Evolutionary conservation across 495 filamentous ascomycete species (phyloP).

Genomic region (Achaetomiella virescens): DNA sequence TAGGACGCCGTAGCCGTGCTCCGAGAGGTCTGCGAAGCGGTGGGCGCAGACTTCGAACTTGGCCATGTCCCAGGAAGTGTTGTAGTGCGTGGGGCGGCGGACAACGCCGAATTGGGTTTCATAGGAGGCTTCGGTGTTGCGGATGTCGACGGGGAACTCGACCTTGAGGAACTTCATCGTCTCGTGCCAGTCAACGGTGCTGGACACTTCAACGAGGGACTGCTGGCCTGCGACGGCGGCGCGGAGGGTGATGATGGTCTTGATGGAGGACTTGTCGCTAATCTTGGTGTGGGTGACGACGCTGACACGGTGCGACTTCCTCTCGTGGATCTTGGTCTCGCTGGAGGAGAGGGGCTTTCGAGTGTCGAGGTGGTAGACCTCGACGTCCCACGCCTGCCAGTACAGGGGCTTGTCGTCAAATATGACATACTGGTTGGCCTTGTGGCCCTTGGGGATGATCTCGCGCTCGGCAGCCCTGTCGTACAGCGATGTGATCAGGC

Average conservation of each 20-base stretch:
- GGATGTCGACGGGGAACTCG: conserved; percentile 90
- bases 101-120: conserved; percentile 92
- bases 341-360: conserved; percentile 64
- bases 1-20: conserved; percentile 88
- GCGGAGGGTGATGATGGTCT: conserved; percentile 75
- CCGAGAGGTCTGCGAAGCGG: conserved; percentile 94
- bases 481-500: conserved; percentile 74
- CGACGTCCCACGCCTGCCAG: conserved; percentile 99
- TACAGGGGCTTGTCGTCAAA: conserved; percentile 98
- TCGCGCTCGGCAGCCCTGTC: conserved; percentile 67
- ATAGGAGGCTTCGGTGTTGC: conserved; percentile 90
- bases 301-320: conserved; percentile 67
- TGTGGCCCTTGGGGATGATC: conserved; percentile 67
- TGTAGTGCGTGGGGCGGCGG: conserved; percentile 87
- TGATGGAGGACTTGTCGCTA: conserved; percentile 78
- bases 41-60: conserved; percentile 99
- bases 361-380: conserved; percentile 89
- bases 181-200: conserved; percentile 88
- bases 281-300: conserved; percentile 78
- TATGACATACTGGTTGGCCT: conserved; percentile 87
- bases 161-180: conserved; percentile 98
- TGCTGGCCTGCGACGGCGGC: conserved; percentile 58
- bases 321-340: conserved; percentile 63
- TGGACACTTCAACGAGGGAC: conserved; percentile 69
- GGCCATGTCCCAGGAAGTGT: conserved; percentile 97